Base-by-base conservation (phyloP, 345 rosid genomes). In the Gossypium arboreum region DNA sequence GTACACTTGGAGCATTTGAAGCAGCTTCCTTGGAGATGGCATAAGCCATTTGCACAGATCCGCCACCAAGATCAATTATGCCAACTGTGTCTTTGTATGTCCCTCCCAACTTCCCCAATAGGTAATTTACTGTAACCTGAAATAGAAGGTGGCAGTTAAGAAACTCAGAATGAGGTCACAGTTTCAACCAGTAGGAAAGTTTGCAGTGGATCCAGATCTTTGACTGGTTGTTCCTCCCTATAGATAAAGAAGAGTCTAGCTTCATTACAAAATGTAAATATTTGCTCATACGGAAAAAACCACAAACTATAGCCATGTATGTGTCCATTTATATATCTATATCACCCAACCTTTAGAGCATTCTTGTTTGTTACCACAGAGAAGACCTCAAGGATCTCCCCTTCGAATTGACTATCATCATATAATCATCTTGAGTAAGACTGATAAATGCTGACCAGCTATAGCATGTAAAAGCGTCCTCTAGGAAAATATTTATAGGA, bases 11-110 rank as follows among this genome's bases (percentile, higher is more conserved):
- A 75, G 98, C 90, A 75, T 67, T 90, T 56, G 90, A 89, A 77
- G 94, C 98, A 82, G 88, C 96, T 44, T 72, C 80, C 80, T 91
- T 83, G 0, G 99, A 89, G 76, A 93, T 90, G 74, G 99, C 98
- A 85, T 91, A 95, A 44, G 99, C 98, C 99, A 95, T 95, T 85
- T 95, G 99, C 74, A 95, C 98, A 78, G 99, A 95, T 56, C 99
- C 99, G 67, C 99, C 99, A 66, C 98, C 99, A 77, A 95, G 99
- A 85, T 95, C 98, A 79, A 93, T 96, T 64, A 95, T 95, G 79
- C 99, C 99, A 78, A 95, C 98, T 12, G 97, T 91, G 45, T 88
- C 78, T 43, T 88, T 75, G 82, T 89, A 93, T 45, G 85, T 76
- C 83, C 83, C 88, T 72, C 99, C 97, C 80, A 95, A 71, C 68